Percentiles rank a stretch among this genome's conserved stretches.
Evolutionary conservation across 2,329 filamentous ascomycete species (phyloP).

Genomic region (Ascosphaera pollenicola): DNA sequence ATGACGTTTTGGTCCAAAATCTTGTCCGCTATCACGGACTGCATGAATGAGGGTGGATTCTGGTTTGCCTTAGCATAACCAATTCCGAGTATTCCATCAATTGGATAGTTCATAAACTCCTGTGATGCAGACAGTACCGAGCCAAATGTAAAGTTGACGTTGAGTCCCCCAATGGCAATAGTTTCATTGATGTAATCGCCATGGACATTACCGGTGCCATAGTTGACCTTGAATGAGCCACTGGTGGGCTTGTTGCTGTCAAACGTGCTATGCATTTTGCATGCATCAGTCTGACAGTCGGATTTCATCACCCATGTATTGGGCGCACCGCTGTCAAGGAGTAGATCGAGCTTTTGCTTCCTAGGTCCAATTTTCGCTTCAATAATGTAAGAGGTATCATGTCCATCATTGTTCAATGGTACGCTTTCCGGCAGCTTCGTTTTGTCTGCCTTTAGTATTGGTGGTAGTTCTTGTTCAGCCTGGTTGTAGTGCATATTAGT

Average conservation of each 20-base stretch:
- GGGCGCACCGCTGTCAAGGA: constrained; percentile 32
- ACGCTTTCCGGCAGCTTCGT: constrained; percentile 24
- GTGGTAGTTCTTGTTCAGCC: constrained; percentile 23
- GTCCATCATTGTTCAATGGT: constrained; percentile 30
- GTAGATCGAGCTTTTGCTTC: constrained; percentile 28
- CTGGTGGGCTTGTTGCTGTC: constrained; percentile 30
- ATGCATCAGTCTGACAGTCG: constrained; percentile 43
- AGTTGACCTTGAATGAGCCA: constrained; percentile 42
- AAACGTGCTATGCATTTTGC: constrained; percentile 47
- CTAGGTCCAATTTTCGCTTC: constrained; percentile 27
- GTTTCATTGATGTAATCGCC: constrained; percentile 46
- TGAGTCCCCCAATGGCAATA: constrained; percentile 40
- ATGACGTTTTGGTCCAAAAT: constrained; percentile 44
- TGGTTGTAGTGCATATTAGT: not conserved
- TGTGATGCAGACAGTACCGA: constrained; percentile 47
- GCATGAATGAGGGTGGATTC: constrained; percentile 41
- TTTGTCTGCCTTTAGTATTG: constrained; percentile 17
- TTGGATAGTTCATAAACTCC: constrained; percentile 57
- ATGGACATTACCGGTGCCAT: constrained; percentile 54
- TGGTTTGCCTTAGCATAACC: constrained; percentile 37
- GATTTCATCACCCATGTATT: constrained; percentile 71
- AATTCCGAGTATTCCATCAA: constrained; percentile 71
- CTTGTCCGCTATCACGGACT: constrained; percentile 33
- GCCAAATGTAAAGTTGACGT: constrained; percentile 40
- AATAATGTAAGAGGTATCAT: constrained; percentile 32